Evolutionary conservation across 2,329 filamentous ascomycete genomes (phyloP).

Genomic region (Coniochaeta sp.): DNA sequence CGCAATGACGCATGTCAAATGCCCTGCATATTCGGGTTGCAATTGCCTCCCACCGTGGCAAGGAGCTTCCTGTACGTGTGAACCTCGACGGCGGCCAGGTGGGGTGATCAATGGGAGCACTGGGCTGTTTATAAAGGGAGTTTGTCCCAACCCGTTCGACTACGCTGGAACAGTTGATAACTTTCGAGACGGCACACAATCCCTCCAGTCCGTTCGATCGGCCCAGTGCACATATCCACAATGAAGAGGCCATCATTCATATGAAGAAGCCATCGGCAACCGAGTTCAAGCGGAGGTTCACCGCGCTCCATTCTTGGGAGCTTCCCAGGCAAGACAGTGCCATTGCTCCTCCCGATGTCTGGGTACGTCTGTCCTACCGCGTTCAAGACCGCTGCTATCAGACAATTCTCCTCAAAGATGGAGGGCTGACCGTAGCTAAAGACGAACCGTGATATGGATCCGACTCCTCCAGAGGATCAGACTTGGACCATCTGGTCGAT

Average conservation of each 20-base stretch:
- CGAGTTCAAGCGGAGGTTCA: conserved; percentile 8
- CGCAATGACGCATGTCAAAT: neutral
- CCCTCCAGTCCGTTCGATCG: neutral
- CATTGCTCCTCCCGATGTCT: neutral
- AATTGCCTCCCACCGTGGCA: neutral
- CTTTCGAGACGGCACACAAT: neutral
- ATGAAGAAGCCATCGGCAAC: conserved; percentile 1
- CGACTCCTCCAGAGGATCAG: conserved; percentile 26
- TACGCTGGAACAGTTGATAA: neutral
- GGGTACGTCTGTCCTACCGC: neutral
- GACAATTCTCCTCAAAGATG: neutral
- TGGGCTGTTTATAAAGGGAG: neutral
- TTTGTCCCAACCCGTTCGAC: neutral
- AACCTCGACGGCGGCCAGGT: neutral
- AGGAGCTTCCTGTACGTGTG: neutral
- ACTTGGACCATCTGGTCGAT: conserved; percentile 23
- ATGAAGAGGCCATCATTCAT: conserved; percentile 12
- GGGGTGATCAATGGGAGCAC: neutral
- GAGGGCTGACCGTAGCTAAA: neutral
- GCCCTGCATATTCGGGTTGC: neutral
- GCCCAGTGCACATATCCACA: neutral
- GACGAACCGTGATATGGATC: conserved; percentile 25
- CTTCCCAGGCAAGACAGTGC: neutral
- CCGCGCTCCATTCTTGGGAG: conserved; percentile 9
- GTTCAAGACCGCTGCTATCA: too few species aligned